Evolutionary conservation across 768 basidiomycete species (phyloP), one percentile per base, ranked within the genome.

Genomic region (Tylopilus sp.): DNA sequence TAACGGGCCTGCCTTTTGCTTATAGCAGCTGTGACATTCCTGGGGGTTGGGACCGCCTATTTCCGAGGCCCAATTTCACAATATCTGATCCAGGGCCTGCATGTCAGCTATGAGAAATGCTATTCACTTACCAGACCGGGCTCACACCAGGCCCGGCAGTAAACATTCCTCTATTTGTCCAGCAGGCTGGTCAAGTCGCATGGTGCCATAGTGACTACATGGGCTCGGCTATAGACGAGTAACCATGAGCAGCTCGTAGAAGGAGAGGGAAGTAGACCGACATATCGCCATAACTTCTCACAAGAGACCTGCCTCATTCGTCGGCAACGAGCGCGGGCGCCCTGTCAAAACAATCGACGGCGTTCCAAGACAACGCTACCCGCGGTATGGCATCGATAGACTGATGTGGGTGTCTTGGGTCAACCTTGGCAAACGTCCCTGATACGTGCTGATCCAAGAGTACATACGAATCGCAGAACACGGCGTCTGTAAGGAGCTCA

Each of bases 231-330:
- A 48, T 31, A 33, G 31, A 41, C 34, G n/a, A n/a, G 46, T 42
- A 13, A 7, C 16, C 26, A 38, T 58, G 48, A 60, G 21, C 4
- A 43, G 19, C 17, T 9, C n/a, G 34, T 14, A 3, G 24, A 30
- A 17, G 31, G 21, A 36, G 24, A 53, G 38, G 8, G 19, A 28
- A 12, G 16, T n/a, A 13, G 16, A 71, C 84, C 48, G 61, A 90
- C 90, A 85, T 61, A 61, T 93, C 91, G 57, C 93, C 91, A 54
- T 87, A 92, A 3, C 91, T 91, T n/a, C n/a, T n/a, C 3, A 85
- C 65, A 60, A 91, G 87, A 76, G 80, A 84, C 34, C 64, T 65
- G 6, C 62, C 56, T 37, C 71, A 72, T n/a, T 68, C 71, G 48
- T 87, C 87, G 2, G 79, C 66, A 12, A 86, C 83, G 58, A 92